phyloP scores from a whole-genome alignment of 371 early-diverging fungal species.

The Funneliformis caledonium region DNA sequence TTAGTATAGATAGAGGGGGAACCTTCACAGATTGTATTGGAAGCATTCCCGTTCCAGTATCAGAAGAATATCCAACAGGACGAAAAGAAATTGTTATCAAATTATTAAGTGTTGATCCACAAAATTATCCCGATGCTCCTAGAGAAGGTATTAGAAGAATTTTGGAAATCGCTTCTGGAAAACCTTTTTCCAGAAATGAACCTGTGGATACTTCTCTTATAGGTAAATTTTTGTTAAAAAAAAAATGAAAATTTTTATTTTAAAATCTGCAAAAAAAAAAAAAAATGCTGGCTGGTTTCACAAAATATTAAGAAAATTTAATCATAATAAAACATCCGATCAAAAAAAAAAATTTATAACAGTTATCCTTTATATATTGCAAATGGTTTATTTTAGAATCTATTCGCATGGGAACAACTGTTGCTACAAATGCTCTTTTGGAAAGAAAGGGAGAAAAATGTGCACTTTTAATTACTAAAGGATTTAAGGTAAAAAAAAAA shows the following conservation, averaged over 20 bases:
- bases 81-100: conserved; percentile 70
- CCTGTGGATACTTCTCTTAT: conserved; percentile 77
- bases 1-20: conserved; percentile 87
- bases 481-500: conserved; percentile 66
- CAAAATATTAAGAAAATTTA: neutral
- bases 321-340: neutral
- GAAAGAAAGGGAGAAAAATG: conserved; percentile 89
- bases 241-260: neutral
- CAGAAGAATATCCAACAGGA: conserved; percentile 52
- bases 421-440: conserved; percentile 94
- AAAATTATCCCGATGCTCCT: conserved; percentile 93
- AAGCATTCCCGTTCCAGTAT: conserved; percentile 58
- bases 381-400: conserved; percentile 55
- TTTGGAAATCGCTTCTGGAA: conserved; percentile 81
- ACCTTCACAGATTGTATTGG: conserved; percentile 86
- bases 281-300: neutral
- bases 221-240: conserved; percentile 52
- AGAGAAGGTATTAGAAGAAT: conserved; percentile 93
- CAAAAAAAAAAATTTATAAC: neutral
- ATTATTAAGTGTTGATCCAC: conserved; percentile 89
- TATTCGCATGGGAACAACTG: conserved; percentile 96
- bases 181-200: conserved; percentile 66
- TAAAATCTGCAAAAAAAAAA: neutral
- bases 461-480: conserved; percentile 89
- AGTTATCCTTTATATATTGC: conserved; percentile 8